Conservation (phyloP, 441 rosid genomes). For the Theobroma grandiflorum region DNA sequence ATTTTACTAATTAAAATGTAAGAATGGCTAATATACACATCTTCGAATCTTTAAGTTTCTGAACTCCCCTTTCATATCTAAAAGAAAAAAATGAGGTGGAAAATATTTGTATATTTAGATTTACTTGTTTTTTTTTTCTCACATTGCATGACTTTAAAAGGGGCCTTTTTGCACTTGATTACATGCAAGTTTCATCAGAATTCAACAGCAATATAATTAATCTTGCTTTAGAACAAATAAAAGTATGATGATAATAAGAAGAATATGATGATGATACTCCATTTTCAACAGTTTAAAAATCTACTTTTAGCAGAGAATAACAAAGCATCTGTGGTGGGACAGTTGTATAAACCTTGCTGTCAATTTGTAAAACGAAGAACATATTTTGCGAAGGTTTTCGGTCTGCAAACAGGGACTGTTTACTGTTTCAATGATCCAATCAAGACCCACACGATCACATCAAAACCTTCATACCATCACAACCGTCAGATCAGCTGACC, state of each 20-base stretch:
- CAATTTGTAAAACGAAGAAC: neutral
- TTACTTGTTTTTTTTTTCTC: neutral
- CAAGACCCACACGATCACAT: constrained; percentile 25
- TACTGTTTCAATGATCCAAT: neutral
- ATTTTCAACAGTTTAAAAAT: neutral
- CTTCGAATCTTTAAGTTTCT: too few species aligned
- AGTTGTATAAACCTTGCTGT: neutral
- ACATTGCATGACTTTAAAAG: neutral
- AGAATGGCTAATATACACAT: too few species aligned
- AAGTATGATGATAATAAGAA: neutral
- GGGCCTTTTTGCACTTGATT: neutral
- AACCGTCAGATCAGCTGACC: constrained; percentile 26
- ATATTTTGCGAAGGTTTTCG: neutral
- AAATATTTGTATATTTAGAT: too few species aligned
- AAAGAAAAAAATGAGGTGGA: neutral
- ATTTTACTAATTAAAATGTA: neutral
- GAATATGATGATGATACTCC: neutral
- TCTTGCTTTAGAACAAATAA: constrained; percentile 1
- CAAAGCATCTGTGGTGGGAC: constrained; percentile 4
- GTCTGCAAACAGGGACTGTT: neutral
- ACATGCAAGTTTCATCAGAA: neutral
- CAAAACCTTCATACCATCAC: constrained; percentile 8
- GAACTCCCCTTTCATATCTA: too few species aligned
- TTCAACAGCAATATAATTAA: neutral
- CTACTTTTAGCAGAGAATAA: constrained; percentile 5